Evolutionary conservation across 179 eudicot genomes (phyloP), one percentile per base, ranked within the genome.

Genomic region (Spinacia oleracea): DNA sequence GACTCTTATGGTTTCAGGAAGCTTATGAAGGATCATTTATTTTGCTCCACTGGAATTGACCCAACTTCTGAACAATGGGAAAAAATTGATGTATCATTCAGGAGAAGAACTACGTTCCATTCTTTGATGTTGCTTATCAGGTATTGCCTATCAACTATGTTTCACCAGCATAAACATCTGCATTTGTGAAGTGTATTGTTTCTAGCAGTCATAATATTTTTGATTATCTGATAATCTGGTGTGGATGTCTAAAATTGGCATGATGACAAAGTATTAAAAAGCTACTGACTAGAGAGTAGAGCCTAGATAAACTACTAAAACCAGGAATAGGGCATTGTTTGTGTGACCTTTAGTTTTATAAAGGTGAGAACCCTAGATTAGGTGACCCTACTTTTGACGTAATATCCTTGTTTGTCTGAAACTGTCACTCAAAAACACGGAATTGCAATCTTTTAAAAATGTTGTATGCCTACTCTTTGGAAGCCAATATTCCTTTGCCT

Each of bases 121-220:
- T 96, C 81, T 96, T 96, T 83, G 99, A 96, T 81, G 97, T 93
- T 84, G 99, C 99, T 31, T 96, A 96, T 84, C 98, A 93, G 98
- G 99, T 96, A 86, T 70, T 60, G 15, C 65, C 72, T n/a, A n/a
- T n/a, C n/a, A n/a, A n/a, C n/a, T n/a, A n/a, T n/a, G n/a, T n/a
- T n/a, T n/a, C n/a, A n/a, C n/a, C n/a, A n/a, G 18, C 48, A 40
- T 31, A 38, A 9, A 12, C 65, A 50, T 34, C 76, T 35, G 21
- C 65, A 21, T 18, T 35, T n/a, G 9, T 53, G 18, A 73, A 21
- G 29, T 74, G 68, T 42, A 25, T 40, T 21, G 35, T 45, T 42
- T 42, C 62, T 2, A 42, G 3, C 51, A 69, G 32, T 42, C 73
- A 6, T 45, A 5, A 5, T n/a, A 1, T 14, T 25, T 25, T 16